Evolutionary conservation across 148 eudicot species (phyloP), one percentile per base, ranked within the genome.

Genomic region (Cornus suecica): DNA sequence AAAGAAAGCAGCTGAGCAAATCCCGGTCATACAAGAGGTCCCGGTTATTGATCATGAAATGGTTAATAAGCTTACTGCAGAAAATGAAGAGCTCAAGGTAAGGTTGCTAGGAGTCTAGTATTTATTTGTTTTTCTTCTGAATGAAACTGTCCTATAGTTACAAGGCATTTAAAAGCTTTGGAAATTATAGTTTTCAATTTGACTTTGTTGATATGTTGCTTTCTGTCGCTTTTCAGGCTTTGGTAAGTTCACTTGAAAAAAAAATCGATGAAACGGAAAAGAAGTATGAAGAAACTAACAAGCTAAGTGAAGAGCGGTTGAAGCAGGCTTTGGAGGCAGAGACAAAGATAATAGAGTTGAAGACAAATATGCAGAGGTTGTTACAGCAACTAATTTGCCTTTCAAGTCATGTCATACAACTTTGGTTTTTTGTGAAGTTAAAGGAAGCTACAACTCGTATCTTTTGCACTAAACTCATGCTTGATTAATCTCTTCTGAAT

Each of bases 11-110:
- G 82, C 72, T 42, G 89, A 77, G 82, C 74, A 77, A 81, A 81
- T 77, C 70, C 77, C 88, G 75, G 48, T 74, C 24, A 70, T 68
- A 34, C 84, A 84, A 82, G 90, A 90, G 77, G 84, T 83, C 77
- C 77, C 84, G 15, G 87, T 77, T 74, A 76, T 75, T 69, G 87
- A 86, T 76, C 23, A 86, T 78, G 94, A 90, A 73, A 71, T 78
- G 72, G 79, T 88, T 45, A 68, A 79, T 65, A 84, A 83, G 76
- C 83, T 94, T 73, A 86, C 85, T 37, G 72, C 77, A 62, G 97
- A 94, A 82, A 94, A 90, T 81, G 87, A 88, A 74, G 80, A 87
- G 63, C 90, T 90, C 69, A 94, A 92, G 90, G 97, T 94, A 75
- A 77, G 66, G 8, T 71, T 30, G 9, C 30, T 20, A 14, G 66